Evolutionary conservation across 345 rosid genomes (phyloP).

Genomic region (Excoecaria agallocha): DNA sequence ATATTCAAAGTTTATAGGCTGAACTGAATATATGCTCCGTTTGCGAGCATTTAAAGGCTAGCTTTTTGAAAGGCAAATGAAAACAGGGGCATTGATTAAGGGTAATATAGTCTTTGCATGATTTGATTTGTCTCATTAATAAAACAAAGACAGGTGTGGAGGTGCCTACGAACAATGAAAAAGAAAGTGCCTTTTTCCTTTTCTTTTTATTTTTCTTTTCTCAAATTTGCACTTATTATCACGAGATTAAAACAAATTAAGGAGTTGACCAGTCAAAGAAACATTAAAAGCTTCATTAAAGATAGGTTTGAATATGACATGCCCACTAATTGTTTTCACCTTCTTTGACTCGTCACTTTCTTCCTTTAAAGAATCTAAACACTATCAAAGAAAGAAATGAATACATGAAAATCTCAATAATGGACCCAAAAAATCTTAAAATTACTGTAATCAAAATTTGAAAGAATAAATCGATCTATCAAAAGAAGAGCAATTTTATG

Average conservation of each 20-base stretch:
- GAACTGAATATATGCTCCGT: no score
- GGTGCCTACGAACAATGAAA: not conserved
- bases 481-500: not conserved
- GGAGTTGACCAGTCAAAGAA: slow-evolving; percentile 49
- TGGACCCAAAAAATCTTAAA: not conserved
- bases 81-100: not conserved
- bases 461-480: slow-evolving; percentile 9
- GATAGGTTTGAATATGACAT: slow-evolving; percentile 36
- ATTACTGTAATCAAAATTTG: not conserved
- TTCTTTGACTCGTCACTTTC: slow-evolving; percentile 24
- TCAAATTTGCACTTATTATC: not conserved
- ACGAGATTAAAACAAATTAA: slow-evolving; percentile 1
- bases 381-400: no score
- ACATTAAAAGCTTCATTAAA: slow-evolving; percentile 25
- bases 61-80: no score
- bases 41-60: no score
- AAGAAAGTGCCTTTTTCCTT: not conserved
- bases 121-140: not conserved
- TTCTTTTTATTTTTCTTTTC: not conserved
- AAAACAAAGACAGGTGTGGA: not conserved
- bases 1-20: no score
- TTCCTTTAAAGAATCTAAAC: not conserved
- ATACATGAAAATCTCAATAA: not conserved
- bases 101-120: not conserved
- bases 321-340: slow-evolving; percentile 28